Conservation (phyloP, 202 grass and related monocot genomes). For the Digitaria exilis region DNA sequence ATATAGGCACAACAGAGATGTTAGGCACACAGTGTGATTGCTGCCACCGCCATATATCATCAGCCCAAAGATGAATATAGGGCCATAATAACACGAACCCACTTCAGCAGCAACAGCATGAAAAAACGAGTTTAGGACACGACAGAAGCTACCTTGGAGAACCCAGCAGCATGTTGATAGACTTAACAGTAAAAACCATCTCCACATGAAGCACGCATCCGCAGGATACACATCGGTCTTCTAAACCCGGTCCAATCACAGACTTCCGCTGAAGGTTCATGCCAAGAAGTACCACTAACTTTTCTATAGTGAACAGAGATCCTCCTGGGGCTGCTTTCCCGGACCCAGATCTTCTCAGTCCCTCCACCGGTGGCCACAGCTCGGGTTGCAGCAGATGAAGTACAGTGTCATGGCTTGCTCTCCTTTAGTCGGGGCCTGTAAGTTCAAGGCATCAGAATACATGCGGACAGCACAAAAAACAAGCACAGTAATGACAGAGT, state of each 20-base stretch:
- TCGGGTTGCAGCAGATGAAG: constrained; percentile 93
- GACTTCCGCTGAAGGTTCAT: not conserved
- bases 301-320: not conserved
- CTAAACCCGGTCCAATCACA: not conserved
- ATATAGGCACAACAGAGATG: too few relatives aligned
- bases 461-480: not conserved
- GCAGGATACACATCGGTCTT: too few relatives aligned
- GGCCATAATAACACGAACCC: too few relatives aligned
- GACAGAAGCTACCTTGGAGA: too few relatives aligned
- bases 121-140: too few relatives aligned
- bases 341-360: constrained; percentile 41
- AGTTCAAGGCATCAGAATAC: not conserved
- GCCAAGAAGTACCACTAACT: not conserved
- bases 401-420: constrained; percentile 71
- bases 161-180: not conserved
- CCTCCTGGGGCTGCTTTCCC: too few relatives aligned
- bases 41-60: too few relatives aligned
- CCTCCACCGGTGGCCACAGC: constrained; percentile 88
- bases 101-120: too few relatives aligned
- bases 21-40: too few relatives aligned
- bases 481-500: not conserved
- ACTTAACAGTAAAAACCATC: not conserved
- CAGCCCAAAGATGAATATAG: too few relatives aligned
- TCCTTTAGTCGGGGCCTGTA: constrained; percentile 58
- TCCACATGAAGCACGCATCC: not conserved